A percentile compares a stretch with the other conserved stretches of the same genome.
Evolutionary conservation across 169 alveolate species (phyloP).

Genomic region (Eimeria tenella): DNA sequence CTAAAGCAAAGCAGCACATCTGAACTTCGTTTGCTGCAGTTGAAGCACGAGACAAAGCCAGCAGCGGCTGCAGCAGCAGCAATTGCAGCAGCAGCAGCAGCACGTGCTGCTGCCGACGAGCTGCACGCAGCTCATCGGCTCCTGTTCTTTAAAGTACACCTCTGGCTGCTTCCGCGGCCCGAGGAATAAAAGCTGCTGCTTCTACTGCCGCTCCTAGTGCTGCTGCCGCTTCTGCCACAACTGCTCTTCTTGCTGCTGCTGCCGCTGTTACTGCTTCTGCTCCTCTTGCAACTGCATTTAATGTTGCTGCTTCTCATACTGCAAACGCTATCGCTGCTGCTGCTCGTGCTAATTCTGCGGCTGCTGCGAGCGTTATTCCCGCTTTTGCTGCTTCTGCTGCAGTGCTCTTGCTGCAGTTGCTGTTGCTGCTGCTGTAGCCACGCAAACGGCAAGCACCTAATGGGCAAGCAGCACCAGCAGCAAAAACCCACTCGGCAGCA

Average conservation of each 20-base stretch:
- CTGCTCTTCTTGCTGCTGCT: background rate
- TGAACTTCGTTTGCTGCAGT: background rate
- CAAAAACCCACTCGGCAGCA: background rate
- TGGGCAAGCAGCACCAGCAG: too few relatives aligned
- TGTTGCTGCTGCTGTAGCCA: constrained; percentile 9
- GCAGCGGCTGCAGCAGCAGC: constrained; percentile 14
- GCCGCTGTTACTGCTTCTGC: background rate
- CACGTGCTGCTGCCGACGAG: too few relatives aligned
- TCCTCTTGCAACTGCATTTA: background rate
- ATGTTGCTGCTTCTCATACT: background rate
- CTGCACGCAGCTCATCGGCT: too few relatives aligned
- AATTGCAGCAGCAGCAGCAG: background rate
- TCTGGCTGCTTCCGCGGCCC: too few relatives aligned
- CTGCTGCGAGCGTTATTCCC: background rate
- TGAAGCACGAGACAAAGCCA: background rate
- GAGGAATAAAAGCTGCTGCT: background rate
- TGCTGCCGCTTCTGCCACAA: background rate
- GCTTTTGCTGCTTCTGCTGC: background rate
- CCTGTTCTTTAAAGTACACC: too few relatives aligned
- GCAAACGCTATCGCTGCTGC: background rate
- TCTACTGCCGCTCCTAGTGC: constrained; percentile 6
- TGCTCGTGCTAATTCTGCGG: background rate
- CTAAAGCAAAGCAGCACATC: background rate
- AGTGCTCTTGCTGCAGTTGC: background rate
- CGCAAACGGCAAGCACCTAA: background rate